Percentiles rank a stretch among this genome's conserved stretches.
Evolutionary conservation across 495 filamentous ascomycete species (phyloP).

Genomic region (Diplogelasinospora grovesii): DNA sequence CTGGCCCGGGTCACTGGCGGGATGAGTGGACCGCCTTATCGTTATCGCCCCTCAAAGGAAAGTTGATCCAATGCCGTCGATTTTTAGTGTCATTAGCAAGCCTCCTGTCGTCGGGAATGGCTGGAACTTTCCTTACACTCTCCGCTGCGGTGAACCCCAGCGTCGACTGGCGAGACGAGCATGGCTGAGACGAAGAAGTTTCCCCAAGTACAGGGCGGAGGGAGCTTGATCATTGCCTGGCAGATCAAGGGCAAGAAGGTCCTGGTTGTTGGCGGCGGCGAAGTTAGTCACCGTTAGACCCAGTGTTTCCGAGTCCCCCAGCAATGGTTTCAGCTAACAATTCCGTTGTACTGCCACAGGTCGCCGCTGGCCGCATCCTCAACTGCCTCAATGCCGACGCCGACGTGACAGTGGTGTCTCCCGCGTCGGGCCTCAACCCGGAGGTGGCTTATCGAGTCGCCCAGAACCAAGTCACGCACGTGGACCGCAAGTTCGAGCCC

Average conservation of each 20-base stretch:
- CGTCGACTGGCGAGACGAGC: not conserved
- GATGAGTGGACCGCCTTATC: too few species aligned
- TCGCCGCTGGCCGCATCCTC: constrained; percentile 89
- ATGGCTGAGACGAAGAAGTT: constrained; percentile 52
- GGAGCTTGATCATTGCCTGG: constrained; percentile 91
- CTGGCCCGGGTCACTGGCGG: too few species aligned
- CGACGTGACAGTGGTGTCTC: constrained; percentile 75
- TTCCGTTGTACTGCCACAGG: too few species aligned
- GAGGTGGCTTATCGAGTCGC: constrained; percentile 80
- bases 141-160: too few species aligned
- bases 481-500: constrained; percentile 76
- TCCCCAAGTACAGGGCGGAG: constrained; percentile 78
- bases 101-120: not conserved
- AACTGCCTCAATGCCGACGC: constrained; percentile 93
- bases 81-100: constrained; percentile 12
- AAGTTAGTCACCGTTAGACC: constrained; percentile 47
- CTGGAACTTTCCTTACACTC: too few species aligned
- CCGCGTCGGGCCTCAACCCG: constrained; percentile 69
- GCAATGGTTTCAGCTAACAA: too few species aligned
- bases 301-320: too few species aligned
- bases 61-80: constrained; percentile 11
- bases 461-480: constrained; percentile 62
- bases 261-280: constrained; percentile 86
- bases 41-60: constrained; percentile 9
- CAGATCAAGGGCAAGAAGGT: constrained; percentile 79